These are phyloP conservation scores for Nyctanthes arbortristis DNA, from an alignment of 257 asterid species.

Conservation along the genomic window DNA sequence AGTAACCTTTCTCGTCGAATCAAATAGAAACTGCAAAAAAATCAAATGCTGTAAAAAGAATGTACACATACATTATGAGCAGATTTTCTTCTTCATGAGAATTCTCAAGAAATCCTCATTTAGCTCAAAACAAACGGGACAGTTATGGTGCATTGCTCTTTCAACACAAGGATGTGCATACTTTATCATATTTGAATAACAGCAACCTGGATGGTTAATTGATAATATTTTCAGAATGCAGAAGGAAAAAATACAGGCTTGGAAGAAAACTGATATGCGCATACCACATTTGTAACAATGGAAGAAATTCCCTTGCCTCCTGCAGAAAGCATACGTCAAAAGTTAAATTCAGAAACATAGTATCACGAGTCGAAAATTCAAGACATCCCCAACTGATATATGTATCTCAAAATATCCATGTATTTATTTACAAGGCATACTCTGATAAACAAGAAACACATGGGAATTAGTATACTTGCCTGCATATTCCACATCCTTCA, in stretches of 20 bases:
- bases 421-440: not conserved
- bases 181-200: slow-evolving; percentile 47
- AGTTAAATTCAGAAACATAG: not conserved
- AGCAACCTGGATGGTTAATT: slow-evolving; percentile 43
- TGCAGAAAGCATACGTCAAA: slow-evolving; percentile 24
- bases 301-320: slow-evolving; percentile 64
- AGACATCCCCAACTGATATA: not conserved
- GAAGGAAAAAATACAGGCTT: not conserved
- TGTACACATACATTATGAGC: not conserved
- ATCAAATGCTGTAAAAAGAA: not conserved
- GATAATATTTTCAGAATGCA: not conserved
- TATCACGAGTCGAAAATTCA: not conserved
- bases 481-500: slow-evolving; percentile 70
- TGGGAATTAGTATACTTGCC: slow-evolving; percentile 24
- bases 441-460: not conserved
- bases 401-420: not conserved
- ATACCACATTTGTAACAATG: slow-evolving; percentile 63
- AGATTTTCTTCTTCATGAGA: not conserved
- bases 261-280: not conserved
- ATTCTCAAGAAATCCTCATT: not conserved
- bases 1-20: slow-evolving; percentile 44
- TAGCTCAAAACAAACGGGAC: slow-evolving; percentile 74
- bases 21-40: slow-evolving; percentile 57
- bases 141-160: slow-evolving; percentile 70
- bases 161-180: slow-evolving; percentile 61